A percentile compares a stretch with the other conserved stretches of the same genome.
phyloP scores from a whole-genome alignment of 768 basidiomycete genomes.

The Agaricus bisporus region DNA sequence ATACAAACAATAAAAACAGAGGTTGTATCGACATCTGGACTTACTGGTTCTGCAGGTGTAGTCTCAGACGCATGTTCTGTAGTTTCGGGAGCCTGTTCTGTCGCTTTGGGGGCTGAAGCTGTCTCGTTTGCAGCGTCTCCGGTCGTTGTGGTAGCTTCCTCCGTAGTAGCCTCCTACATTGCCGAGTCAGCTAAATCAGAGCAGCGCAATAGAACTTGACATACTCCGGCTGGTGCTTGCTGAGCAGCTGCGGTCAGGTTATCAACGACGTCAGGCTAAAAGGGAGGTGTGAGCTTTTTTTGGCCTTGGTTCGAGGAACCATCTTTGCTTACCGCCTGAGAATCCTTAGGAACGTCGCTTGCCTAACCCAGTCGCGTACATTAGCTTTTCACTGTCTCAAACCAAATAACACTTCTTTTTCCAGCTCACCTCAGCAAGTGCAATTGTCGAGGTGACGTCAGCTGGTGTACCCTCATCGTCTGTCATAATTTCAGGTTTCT shows the following conservation, averaged over 20 bases:
- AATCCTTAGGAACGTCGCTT: constrained; percentile 22
- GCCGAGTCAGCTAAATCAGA: not conserved
- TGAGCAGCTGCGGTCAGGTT: not conserved
- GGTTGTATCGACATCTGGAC: not conserved
- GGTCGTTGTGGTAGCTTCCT: no score
- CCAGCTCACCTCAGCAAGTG: constrained; percentile 25
- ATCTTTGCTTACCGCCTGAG: constrained; percentile 17
- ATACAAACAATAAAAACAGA: not conserved
- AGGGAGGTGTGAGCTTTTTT: not conserved
- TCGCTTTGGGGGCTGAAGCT: not conserved
- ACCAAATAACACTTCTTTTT: not conserved
- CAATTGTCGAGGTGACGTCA: constrained; percentile 27
- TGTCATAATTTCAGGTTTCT: constrained; percentile 23
- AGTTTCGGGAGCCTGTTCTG: not conserved
- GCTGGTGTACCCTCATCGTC: constrained; percentile 35
- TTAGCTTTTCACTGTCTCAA: constrained; percentile 1
- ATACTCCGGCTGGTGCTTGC: constrained; percentile 1
- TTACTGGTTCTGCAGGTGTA: not conserved
- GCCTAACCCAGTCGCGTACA: constrained; percentile 12
- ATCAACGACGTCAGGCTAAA: not conserved
- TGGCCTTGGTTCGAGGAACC: not conserved
- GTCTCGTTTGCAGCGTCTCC: not conserved
- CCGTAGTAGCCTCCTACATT: not conserved
- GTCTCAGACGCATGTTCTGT: no score
- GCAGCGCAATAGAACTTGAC: not conserved